These are phyloP conservation scores for Hypoxylon sp. DNA, from an alignment of 2,329 filamentous ascomycete genomes.

Conservation along the genomic window DNA sequence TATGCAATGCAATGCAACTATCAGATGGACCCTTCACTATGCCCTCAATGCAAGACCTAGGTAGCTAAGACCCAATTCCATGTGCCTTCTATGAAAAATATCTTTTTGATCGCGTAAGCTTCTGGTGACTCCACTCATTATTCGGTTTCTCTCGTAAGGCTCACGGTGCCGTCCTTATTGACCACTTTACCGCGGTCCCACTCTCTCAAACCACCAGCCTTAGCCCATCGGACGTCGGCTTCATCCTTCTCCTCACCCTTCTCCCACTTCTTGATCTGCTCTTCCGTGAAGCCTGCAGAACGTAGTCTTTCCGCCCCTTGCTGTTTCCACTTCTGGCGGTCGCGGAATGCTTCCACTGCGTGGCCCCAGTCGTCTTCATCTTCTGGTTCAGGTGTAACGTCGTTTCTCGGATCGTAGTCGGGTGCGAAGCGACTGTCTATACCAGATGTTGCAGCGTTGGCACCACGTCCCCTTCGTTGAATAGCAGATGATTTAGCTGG, in stretches of 20 bases:
- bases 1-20: constrained; percentile 25
- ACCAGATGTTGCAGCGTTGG: constrained; percentile 69
- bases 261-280: constrained; percentile 80
- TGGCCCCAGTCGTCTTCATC: constrained; percentile 80
- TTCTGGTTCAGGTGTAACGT: constrained; percentile 62
- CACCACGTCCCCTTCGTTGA: constrained; percentile 78
- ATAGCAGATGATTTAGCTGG: constrained; percentile 63
- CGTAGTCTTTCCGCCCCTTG: constrained; percentile 81
- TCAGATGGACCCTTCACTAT: constrained; percentile 2
- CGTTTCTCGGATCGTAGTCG: constrained; percentile 69
- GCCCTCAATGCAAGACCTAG: neutral
- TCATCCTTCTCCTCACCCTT: constrained; percentile 71
- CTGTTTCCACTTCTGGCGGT: constrained; percentile 82
- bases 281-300: constrained; percentile 82
- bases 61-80: neutral
- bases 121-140: constrained; percentile 32
- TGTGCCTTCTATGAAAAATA: constrained; percentile 1
- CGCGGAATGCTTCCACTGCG: constrained; percentile 80
- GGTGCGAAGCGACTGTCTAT: constrained; percentile 87
- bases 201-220: constrained; percentile 72
- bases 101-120: constrained; percentile 13
- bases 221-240: constrained; percentile 79
- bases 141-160: constrained; percentile 27
- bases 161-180: constrained; percentile 37
- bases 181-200: constrained; percentile 70